phyloP scores from a whole-genome alignment of 2,329 filamentous ascomycete genomes.

The Cladophialophora carrionii region DNA sequence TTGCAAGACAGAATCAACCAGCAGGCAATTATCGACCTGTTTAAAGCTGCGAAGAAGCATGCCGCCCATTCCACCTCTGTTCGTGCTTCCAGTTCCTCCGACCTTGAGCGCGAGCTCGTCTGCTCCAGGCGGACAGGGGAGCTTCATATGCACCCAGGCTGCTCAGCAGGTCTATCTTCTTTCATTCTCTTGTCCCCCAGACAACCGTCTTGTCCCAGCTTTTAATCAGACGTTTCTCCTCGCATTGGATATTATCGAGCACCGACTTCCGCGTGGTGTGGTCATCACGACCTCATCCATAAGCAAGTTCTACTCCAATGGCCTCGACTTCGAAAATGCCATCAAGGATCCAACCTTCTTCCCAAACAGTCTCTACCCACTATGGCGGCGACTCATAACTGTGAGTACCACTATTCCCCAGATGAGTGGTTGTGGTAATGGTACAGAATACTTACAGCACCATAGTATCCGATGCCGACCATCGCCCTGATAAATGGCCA shows the following conservation, averaged over 20 bases:
- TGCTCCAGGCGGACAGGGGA: slow-evolving; percentile 47
- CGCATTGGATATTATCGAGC: slow-evolving; percentile 75
- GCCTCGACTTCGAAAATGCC: slow-evolving; percentile 75
- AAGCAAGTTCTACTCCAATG: slow-evolving; percentile 77
- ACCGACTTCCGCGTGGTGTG: slow-evolving; percentile 69
- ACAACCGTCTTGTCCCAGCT: slow-evolving; percentile 73
- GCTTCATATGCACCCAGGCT: slow-evolving; percentile 66
- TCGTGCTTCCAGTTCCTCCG: slow-evolving; percentile 62
- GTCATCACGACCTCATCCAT: slow-evolving; percentile 76
- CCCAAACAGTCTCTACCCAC: slow-evolving; percentile 61
- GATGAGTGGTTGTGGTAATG: neutral
- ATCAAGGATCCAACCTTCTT: slow-evolving; percentile 64
- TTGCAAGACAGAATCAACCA: neutral
- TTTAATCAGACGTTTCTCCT: slow-evolving; percentile 70
- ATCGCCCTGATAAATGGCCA: slow-evolving; percentile 79
- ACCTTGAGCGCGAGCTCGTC: slow-evolving; percentile 40
- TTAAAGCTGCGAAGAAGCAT: slow-evolving; percentile 14
- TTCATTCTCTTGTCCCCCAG: slow-evolving; percentile 69
- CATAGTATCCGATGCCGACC: slow-evolving; percentile 74
- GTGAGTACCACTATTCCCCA: neutral
- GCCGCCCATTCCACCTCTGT: slow-evolving; percentile 49
- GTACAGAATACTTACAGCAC: neutral
- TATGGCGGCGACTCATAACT: slow-evolving; percentile 68
- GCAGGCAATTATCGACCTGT: neutral
- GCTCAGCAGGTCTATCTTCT: slow-evolving; percentile 69